Evolutionary conservation across 441 rosid species (phyloP), one percentile per base, ranked within the genome.

Genomic region (Adansonia rubrostipa): DNA sequence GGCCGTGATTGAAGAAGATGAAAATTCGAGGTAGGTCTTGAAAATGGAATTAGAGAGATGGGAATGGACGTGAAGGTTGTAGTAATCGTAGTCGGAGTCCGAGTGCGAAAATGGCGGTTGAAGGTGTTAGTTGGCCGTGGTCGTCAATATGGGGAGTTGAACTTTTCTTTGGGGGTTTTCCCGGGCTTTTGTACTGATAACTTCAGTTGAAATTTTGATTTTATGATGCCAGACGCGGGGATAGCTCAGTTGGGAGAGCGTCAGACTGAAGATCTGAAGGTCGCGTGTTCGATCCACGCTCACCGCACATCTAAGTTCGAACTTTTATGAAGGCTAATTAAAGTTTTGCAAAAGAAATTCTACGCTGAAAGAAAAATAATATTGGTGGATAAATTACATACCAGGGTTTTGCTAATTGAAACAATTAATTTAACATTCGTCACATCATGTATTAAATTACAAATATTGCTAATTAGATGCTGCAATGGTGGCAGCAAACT

Each of bases 161-260:
- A 19, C n/a, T 6, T 20, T 64, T 14, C 3, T 28, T 2, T 1
- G 33, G 33, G 33, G 75, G 8, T 71, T 56, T 72, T 54, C 64
- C 75, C 75, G 76, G 65, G 65, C 20, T 73, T 73, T 73, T 19
- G 54, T 33, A 9, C 15, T 53, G 10, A 36, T 53, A 28, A 28
- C 33, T 28, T 28, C 33, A 28, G 33, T 28, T 28, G 3, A 28
- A 28, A 28, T 28, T 28, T 28, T 28, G 2, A 28, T 28, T 28
- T 28, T 28, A 1, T 2, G 2, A 2, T 28, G 2, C 2, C 33
- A 1, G 33, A 28, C 88, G 19, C 89, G 90, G 91, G 92, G 93
- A 88, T 89, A 90, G 97, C 92, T 88, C 93, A 89, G 91, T 88
- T 89, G 95, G 97, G 94, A 93, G 94, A 90, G 93, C 94, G 92